Conservation (phyloP, 2,329 filamentous ascomycete species). For the Pseudogymnoascus sp. region DNA sequence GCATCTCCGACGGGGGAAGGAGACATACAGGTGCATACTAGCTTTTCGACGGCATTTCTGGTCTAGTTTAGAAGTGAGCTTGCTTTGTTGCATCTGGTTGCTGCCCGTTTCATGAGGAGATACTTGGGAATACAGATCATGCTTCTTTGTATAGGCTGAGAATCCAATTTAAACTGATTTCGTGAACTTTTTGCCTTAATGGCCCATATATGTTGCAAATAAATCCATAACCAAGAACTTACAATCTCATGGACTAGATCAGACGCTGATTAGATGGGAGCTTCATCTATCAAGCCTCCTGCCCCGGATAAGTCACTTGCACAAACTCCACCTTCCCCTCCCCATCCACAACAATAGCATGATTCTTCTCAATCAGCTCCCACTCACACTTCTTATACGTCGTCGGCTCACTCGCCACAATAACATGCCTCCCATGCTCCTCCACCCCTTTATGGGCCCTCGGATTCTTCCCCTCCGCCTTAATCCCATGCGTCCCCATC, state of each 20-base stretch:
- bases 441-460: constrained; percentile 28
- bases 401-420: constrained; percentile 45
- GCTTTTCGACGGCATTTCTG: too few species aligned
- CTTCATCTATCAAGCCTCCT: not conserved
- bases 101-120: not conserved
- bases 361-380: constrained; percentile 42
- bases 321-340: constrained; percentile 11
- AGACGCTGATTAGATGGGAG: too few species aligned
- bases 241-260: not conserved
- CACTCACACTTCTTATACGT: constrained; percentile 45
- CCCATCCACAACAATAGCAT: constrained; percentile 35
- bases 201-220: not conserved
- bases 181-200: not conserved
- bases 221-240: not conserved
- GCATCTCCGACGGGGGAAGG: not conserved
- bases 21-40: not conserved
- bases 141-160: not conserved
- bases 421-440: constrained; percentile 42
- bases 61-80: not conserved
- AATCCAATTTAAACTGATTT: not conserved
- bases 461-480: constrained; percentile 17
- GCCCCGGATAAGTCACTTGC: not conserved
- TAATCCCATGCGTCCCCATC: constrained; percentile 1
- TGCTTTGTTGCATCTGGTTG: not conserved
- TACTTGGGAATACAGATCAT: not conserved